Evolutionary conservation across 2,329 filamentous ascomycete species (phyloP).

Genomic region (Cadophora sp.): DNA sequence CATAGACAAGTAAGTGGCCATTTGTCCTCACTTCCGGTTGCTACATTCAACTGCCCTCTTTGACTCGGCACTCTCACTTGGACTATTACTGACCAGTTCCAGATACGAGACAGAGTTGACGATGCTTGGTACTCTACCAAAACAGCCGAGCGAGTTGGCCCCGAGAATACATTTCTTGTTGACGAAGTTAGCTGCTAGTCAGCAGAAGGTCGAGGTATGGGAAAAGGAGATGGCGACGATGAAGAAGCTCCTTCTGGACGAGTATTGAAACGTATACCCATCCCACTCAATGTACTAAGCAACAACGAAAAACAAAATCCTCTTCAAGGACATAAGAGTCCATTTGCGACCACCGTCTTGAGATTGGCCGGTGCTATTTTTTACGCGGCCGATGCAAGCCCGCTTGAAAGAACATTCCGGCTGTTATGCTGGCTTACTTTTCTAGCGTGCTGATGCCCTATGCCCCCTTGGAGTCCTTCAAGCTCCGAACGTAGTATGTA

Average conservation of each 20-base stretch:
- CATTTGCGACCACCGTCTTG: neutral
- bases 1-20: conserved; percentile 64
- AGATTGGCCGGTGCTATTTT: neutral
- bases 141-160: conserved; percentile 71
- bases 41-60: too few species aligned
- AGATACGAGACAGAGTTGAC: conserved; percentile 75
- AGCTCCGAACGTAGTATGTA: neutral
- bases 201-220: conserved; percentile 74
- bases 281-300: conserved; percentile 13
- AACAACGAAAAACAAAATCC: neutral
- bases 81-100: neutral
- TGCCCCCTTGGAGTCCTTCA: too few species aligned
- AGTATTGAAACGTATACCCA: conserved; percentile 43
- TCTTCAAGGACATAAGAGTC: neutral
- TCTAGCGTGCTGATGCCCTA: neutral
- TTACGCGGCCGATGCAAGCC: neutral
- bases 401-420: neutral
- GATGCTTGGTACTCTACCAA: conserved; percentile 72
- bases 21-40: neutral
- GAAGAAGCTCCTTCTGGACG: conserved; percentile 71
- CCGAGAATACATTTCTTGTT: conserved; percentile 76
- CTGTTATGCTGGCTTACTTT: neutral
- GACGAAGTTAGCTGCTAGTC: conserved; percentile 73
- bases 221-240: conserved; percentile 74
- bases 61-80: neutral